Evolutionary conservation across 2,329 filamentous ascomycete species (phyloP).

Genomic region (Cryphonectria nitschkei): DNA sequence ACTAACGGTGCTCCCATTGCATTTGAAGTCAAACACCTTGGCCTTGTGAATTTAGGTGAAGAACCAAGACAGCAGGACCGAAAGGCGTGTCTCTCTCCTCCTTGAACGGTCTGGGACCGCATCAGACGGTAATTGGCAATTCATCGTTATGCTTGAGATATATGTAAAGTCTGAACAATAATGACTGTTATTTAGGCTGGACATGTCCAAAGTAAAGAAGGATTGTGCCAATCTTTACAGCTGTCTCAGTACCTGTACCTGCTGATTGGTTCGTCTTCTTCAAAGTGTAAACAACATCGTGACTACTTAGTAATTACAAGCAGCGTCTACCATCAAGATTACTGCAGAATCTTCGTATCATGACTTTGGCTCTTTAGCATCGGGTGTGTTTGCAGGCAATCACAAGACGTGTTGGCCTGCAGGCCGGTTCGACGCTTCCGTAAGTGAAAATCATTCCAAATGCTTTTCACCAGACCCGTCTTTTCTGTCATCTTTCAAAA

Average conservation of each 20-base stretch:
- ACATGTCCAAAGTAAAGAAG: no score
- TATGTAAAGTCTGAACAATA: not conserved
- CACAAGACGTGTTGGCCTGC: slow-evolving; percentile 31
- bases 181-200: no score
- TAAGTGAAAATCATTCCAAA: slow-evolving; percentile 22
- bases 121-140: no score
- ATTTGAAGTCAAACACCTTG: not conserved
- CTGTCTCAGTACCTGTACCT: not conserved
- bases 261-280: no score
- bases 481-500: no score
- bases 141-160: no score
- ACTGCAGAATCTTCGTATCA: slow-evolving; percentile 41
- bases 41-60: not conserved
- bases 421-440: slow-evolving; percentile 35
- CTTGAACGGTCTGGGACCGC: no score
- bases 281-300: no score
- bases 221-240: no score
- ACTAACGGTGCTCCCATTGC: not conserved
- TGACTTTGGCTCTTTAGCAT: slow-evolving; percentile 37
- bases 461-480: no score
- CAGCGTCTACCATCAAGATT: not conserved
- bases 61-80: not conserved
- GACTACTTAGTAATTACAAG: not conserved
- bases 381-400: slow-evolving; percentile 31
- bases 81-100: no score